Percentiles rank a stretch among this genome's conserved stretches.
phyloP scores from a whole-genome alignment of 139 green algal genomes.

The Haematococcus sp. region DNA sequence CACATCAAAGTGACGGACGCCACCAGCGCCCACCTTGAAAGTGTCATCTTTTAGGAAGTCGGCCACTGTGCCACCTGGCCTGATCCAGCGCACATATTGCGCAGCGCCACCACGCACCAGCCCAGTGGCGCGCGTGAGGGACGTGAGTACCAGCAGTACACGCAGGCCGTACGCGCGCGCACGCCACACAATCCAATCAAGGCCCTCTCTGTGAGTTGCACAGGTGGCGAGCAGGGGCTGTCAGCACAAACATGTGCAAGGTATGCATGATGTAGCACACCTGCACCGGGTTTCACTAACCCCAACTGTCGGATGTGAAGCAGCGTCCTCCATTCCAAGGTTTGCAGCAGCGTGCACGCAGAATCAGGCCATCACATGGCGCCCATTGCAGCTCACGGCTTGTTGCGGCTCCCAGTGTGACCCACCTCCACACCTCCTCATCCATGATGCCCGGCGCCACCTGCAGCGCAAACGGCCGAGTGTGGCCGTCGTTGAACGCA shows the following conservation, averaged over 20 bases:
- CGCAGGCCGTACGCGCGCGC: slow-evolving; percentile 36
- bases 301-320: background rate
- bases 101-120: slow-evolving; percentile 32
- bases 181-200: slow-evolving; percentile 38
- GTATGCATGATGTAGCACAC: background rate
- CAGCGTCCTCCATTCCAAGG: too few species aligned
- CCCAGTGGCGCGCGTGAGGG: slow-evolving; percentile 20
- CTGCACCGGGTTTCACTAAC: background rate
- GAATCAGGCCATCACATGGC: too few species aligned
- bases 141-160: slow-evolving; percentile 48
- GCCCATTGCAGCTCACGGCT: too few species aligned
- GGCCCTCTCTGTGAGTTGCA: background rate
- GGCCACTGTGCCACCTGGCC: slow-evolving; percentile 15
- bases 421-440: slow-evolving; percentile 4
- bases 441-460: slow-evolving; percentile 14
- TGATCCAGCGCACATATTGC: slow-evolving; percentile 40
- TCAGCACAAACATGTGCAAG: too few species aligned
- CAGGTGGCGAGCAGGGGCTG: too few species aligned
- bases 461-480: slow-evolving; percentile 1
- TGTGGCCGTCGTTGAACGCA: slow-evolving; percentile 27
- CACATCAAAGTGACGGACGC: too few species aligned
- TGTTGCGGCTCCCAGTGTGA: too few species aligned
- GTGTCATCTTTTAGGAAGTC: slow-evolving; percentile 45
- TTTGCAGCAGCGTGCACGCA: too few species aligned
- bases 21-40: slow-evolving; percentile 26